These are phyloP conservation scores for Xylariaceae sp. DNA, from an alignment of 2,329 filamentous ascomycete genomes.

Conservation along the genomic window DNA sequence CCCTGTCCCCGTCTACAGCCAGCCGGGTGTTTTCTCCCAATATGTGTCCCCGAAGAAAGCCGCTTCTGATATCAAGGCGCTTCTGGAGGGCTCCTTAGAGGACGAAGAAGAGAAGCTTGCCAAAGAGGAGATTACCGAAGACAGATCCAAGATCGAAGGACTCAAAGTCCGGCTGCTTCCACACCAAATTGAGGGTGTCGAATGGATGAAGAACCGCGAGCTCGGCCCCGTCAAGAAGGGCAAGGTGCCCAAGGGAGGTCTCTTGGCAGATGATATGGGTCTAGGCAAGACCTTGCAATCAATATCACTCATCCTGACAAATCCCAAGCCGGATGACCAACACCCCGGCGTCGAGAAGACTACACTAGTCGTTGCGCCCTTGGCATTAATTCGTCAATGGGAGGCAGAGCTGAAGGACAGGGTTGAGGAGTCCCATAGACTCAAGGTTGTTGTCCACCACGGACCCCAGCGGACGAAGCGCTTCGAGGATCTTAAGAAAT, in stretches of 20 bases:
- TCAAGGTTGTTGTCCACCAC: conserved; percentile 87
- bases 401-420: conserved; percentile 87
- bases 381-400: conserved; percentile 96
- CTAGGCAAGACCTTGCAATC: conserved; percentile 95
- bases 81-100: conserved; percentile 77
- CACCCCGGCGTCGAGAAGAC: conserved; percentile 62
- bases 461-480: conserved; percentile 79
- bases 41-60: conserved; percentile 70
- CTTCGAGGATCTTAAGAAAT: conserved; percentile 68
- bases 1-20: conserved; percentile 30
- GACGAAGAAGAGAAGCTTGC: conserved; percentile 53
- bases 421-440: conserved; percentile 60
- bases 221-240: conserved; percentile 78
- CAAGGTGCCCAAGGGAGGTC: conserved; percentile 80
- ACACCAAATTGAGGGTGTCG: conserved; percentile 88
- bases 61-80: conserved; percentile 69
- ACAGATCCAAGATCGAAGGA: conserved; percentile 65
- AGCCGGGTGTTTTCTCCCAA: conserved; percentile 43
- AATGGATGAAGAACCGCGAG: conserved; percentile 94
- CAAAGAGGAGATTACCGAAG: conserved; percentile 42
- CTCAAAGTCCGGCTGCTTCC: conserved; percentile 83
- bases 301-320: conserved; percentile 79
- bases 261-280: conserved; percentile 96
- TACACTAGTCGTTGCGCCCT: conserved; percentile 85
- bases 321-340: conserved; percentile 62